Conservation (phyloP, 306 rosid species). For the Sophora flavescens region DNA sequence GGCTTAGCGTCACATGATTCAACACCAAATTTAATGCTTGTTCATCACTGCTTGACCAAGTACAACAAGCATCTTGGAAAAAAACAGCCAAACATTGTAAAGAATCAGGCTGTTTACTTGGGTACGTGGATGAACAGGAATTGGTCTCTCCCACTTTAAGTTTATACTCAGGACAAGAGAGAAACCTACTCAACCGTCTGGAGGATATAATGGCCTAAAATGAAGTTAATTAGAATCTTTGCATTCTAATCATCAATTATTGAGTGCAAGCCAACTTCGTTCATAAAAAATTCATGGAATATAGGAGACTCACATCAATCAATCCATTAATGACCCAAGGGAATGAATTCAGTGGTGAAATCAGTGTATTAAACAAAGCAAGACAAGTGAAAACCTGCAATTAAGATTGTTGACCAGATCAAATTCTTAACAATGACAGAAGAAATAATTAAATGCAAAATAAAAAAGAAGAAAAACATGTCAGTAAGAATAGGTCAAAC, state of each 20-base stretch:
- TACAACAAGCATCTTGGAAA: constrained; percentile 71
- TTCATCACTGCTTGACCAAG: constrained; percentile 85
- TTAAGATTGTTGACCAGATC: constrained; percentile 39
- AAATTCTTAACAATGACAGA: constrained; percentile 39
- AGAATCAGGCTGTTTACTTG: constrained; percentile 54
- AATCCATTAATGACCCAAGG: constrained; percentile 99
- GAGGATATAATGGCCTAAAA: constrained; percentile 82
- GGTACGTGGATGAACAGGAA: constrained; percentile 51
- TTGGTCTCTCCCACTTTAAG: constrained; percentile 46
- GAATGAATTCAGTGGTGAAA: constrained; percentile 94
- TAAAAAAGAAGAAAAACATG: constrained; percentile 33
- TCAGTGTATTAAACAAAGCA: constrained; percentile 91
- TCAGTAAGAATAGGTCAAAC: constrained; percentile 31
- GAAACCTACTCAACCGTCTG: constrained; percentile 81
- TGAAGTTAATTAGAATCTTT: constrained; percentile 34
- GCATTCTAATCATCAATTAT: constrained; percentile 29
- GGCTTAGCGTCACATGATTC: constrained; percentile 68
- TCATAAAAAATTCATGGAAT: constrained; percentile 33
- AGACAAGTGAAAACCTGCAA: constrained; percentile 98
- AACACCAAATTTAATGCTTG: constrained; percentile 61
- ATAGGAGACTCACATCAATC: constrained; percentile 81
- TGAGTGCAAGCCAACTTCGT: not conserved
- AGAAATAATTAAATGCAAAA: constrained; percentile 22
- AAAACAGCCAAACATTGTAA: constrained; percentile 61
- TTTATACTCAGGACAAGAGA: constrained; percentile 73